These are phyloP conservation scores for Pichia scutulata DNA, from an alignment of 805 yeast species.

Conservation along the genomic window DNA sequence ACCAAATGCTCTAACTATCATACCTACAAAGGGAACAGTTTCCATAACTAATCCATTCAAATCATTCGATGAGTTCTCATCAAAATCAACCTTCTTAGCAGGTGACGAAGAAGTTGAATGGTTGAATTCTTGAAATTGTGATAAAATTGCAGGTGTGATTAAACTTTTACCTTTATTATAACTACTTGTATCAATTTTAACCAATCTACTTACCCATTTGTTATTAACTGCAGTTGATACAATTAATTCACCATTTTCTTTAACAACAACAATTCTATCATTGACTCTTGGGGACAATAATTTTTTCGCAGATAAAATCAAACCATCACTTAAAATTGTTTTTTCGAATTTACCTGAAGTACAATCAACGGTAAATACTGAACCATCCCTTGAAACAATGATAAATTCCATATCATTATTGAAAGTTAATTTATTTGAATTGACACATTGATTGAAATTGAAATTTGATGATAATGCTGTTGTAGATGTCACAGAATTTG, in stretches of 20 bases:
- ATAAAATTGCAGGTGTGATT: constrained; percentile 32
- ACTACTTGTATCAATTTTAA: constrained; percentile 38
- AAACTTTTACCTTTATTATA: constrained; percentile 37
- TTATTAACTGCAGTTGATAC: constrained; percentile 62
- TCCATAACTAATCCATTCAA: constrained; percentile 31
- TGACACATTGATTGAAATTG: constrained; percentile 24
- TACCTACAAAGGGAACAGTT: constrained; percentile 63
- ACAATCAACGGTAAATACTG: constrained; percentile 41
- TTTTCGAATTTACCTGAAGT: constrained; percentile 37
- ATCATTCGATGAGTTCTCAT: constrained; percentile 11
- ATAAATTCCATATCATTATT: constrained; percentile 39
- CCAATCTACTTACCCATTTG: constrained; percentile 52
- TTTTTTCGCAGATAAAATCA: constrained; percentile 45
- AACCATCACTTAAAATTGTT: constrained; percentile 24
- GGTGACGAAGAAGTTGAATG: background rate
- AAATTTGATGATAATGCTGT: constrained; percentile 28
- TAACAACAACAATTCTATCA: constrained; percentile 57
- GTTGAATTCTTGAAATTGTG: constrained; percentile 12
- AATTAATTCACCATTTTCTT: constrained; percentile 42
- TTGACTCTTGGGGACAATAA: constrained; percentile 66
- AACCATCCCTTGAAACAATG: constrained; percentile 45
- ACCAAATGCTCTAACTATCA: constrained; percentile 55
- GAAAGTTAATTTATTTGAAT: constrained; percentile 22
- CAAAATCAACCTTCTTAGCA: constrained; percentile 4
- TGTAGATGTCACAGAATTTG: background rate